Conservation (phyloP, 306 rosid genomes). For the Echinosophora koreensis region DNA sequence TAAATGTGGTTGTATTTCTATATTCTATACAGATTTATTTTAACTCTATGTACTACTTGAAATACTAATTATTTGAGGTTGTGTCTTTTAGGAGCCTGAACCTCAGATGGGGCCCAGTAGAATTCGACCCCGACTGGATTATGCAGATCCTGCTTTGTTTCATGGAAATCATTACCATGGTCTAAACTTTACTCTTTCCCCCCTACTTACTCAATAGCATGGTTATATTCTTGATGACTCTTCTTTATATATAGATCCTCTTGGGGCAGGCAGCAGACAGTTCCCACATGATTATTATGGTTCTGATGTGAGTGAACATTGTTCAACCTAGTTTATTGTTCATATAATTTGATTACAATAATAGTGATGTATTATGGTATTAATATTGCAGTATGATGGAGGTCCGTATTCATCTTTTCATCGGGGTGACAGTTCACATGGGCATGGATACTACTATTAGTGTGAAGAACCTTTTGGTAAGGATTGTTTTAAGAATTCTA, state of each 20-base stretch:
- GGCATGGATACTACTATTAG: constrained; percentile 66
- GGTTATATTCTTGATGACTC: constrained; percentile 11
- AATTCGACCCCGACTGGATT: constrained; percentile 75
- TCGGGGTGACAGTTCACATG: constrained; percentile 58
- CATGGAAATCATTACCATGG: constrained; percentile 62
- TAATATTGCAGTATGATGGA: constrained; percentile 63
- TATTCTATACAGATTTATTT: background rate
- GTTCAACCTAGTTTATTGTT: constrained; percentile 38
- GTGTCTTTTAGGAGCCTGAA: constrained; percentile 65
- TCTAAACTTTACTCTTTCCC: constrained; percentile 34
- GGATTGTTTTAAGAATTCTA: constrained; percentile 33
- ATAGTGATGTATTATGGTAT: constrained; percentile 44
- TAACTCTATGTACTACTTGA: constrained; percentile 11
- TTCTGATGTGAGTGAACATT: constrained; percentile 66
- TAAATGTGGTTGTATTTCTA: background rate
- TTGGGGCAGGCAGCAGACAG: constrained; percentile 61
- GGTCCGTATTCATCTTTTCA: constrained; percentile 63
- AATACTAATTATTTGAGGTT: constrained; percentile 36
- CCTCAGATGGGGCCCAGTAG: constrained; percentile 70
- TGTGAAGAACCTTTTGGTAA: constrained; percentile 52
- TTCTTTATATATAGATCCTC: constrained; percentile 55
- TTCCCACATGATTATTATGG: constrained; percentile 65
- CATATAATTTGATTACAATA: background rate
- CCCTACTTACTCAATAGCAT: background rate
- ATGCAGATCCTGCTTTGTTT: constrained; percentile 63